phyloP scores from a whole-genome alignment of 202 grass and related monocot genomes.

The Hordeum pubiflorum region DNA sequence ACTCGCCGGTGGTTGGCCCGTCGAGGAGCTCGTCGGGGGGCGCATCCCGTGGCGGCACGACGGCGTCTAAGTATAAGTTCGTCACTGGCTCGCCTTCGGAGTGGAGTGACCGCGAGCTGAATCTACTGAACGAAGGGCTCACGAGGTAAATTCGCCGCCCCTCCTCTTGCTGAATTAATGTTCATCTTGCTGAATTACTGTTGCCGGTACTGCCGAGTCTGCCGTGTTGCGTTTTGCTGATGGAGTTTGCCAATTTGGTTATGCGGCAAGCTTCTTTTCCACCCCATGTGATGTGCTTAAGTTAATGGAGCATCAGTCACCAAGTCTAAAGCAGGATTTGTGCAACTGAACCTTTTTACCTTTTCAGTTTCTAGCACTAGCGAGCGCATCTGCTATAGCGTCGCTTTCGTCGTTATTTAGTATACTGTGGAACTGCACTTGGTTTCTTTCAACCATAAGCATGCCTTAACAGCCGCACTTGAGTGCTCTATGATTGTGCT shows the following conservation, averaged over 20 bases:
- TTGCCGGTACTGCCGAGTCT: not conserved
- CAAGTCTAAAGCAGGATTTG: conserved; percentile 26
- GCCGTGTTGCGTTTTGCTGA: conserved; percentile 3
- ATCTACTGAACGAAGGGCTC: conserved; percentile 70
- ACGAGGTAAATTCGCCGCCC: conserved; percentile 34
- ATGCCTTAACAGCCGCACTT: not conserved
- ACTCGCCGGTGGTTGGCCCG: conserved; percentile 27
- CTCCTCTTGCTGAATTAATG: not conserved
- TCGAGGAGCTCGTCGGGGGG: conserved; percentile 47
- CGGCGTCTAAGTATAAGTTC: conserved; percentile 52
- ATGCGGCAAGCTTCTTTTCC: conserved; percentile 4
- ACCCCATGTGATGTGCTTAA: conserved; percentile 11
- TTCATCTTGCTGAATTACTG: not conserved
- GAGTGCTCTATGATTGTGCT: not conserved
- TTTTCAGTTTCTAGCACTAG: conserved; percentile 13
- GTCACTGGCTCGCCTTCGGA: conserved; percentile 54
- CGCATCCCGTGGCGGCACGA: not conserved
- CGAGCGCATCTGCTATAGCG: not conserved
- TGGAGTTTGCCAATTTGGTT: not conserved
- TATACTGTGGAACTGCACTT: conserved; percentile 8
- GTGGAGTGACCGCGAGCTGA: conserved; percentile 63
- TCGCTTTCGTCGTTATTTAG: not conserved
- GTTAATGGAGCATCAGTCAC: conserved; percentile 19
- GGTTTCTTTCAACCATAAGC: not conserved
- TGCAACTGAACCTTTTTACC: conserved; percentile 7